Evolutionary conservation across 2,329 filamentous ascomycete genomes (phyloP).

Genomic region (Arthrobotrys megalospora): DNA sequence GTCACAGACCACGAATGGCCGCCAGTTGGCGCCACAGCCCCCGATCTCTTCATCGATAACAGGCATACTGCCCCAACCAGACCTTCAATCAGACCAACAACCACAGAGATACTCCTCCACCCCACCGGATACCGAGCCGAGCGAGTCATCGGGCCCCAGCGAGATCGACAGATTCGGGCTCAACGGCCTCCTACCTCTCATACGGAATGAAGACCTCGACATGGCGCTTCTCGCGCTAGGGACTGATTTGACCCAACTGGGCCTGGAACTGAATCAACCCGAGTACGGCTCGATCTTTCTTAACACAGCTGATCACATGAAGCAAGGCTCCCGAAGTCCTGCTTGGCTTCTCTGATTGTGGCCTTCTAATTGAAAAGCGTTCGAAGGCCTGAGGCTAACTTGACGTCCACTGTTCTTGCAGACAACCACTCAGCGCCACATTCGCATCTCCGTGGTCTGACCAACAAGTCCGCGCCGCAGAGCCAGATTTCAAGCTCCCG

Average conservation of each 20-base stretch:
- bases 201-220: conserved; percentile 64
- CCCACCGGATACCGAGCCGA: conserved; percentile 58
- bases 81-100: conserved; percentile 50
- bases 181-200: conserved; percentile 63
- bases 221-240: conserved; percentile 72
- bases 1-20: conserved; percentile 36
- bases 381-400: conserved; percentile 60
- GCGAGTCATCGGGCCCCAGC: conserved; percentile 56
- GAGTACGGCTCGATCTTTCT: conserved; percentile 69
- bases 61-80: conserved; percentile 43
- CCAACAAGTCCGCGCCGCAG: conserved; percentile 73
- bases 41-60: conserved; percentile 40
- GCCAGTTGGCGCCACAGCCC: conserved; percentile 40
- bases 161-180: conserved; percentile 64
- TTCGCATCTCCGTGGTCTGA: conserved; percentile 77
- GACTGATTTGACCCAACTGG: conserved; percentile 76
- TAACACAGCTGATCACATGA: conserved; percentile 40
- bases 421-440: conserved; percentile 74
- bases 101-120: conserved; percentile 57
- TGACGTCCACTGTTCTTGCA: conserved; percentile 14
- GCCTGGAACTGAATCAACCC: conserved; percentile 76
- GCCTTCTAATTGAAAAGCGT: conserved; percentile 34
- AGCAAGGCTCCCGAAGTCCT: conserved; percentile 61
- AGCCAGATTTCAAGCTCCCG: conserved; percentile 76
- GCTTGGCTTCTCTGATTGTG: conserved; percentile 52